These are phyloP conservation scores for Pelargonium australe DNA, from an alignment of 441 rosid genomes.

Conservation along the genomic window DNA sequence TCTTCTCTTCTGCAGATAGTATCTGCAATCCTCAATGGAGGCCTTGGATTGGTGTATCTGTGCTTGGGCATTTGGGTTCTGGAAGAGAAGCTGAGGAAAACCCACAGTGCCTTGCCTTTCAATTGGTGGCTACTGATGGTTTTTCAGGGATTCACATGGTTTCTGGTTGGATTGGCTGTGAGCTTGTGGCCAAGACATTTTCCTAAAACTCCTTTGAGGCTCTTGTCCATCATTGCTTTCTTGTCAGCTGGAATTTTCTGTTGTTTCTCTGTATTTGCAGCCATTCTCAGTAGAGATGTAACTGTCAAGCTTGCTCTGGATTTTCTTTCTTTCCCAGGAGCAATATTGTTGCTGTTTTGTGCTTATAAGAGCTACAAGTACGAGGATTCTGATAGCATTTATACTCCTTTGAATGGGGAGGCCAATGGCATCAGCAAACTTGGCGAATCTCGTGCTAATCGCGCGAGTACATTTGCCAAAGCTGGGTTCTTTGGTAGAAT, in stretches of 20 bases:
- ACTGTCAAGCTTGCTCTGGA: conserved; percentile 36
- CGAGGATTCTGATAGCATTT: conserved; percentile 34
- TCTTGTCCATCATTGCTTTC: conserved; percentile 47
- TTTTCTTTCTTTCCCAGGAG: conserved; percentile 57
- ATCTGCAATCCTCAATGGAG: conserved; percentile 56
- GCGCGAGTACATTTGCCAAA: conserved; percentile 42
- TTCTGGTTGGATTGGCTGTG: conserved; percentile 40
- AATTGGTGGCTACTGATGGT: conserved; percentile 41
- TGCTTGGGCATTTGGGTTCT: conserved; percentile 51
- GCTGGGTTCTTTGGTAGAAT: conserved; percentile 62
- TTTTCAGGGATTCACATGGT: conserved; percentile 67
- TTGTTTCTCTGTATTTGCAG: conserved; percentile 38
- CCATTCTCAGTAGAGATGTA: conserved; percentile 24
- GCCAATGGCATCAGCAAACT: conserved; percentile 25
- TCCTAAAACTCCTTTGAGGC: conserved; percentile 36
- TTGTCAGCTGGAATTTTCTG: conserved; percentile 45
- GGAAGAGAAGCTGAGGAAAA: conserved; percentile 49
- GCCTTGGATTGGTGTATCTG: conserved; percentile 56
- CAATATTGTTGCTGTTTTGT: conserved; percentile 45
- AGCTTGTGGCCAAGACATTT: conserved; percentile 40
- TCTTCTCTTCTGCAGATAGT: conserved; percentile 37
- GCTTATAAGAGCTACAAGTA: conserved; percentile 36
- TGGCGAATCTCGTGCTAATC: conserved; percentile 15
- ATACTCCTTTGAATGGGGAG: conserved; percentile 49
- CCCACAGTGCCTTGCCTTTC: conserved; percentile 39